These are phyloP conservation scores for Fusarium siculi DNA, from an alignment of 2,329 filamentous ascomycete species.

Conservation along the genomic window DNA sequence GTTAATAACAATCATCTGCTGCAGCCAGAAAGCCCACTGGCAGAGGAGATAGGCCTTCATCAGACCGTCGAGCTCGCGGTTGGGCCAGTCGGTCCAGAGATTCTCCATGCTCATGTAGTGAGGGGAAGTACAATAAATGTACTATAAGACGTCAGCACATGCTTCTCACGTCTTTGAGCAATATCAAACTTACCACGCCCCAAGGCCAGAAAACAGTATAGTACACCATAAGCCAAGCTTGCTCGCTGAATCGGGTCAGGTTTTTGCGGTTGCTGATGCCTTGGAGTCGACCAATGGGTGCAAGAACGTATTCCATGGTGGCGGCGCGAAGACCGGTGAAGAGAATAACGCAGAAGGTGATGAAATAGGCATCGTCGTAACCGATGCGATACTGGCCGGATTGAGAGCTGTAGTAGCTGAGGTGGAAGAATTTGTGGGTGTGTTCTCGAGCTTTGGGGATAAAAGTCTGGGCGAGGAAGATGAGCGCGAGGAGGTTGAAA, in stretches of 20 bases:
- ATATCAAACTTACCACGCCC: slow-evolving; percentile 74
- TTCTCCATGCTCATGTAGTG: slow-evolving; percentile 82
- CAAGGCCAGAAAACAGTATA: slow-evolving; percentile 83
- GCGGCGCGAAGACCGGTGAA: slow-evolving; percentile 88
- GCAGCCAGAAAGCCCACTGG: slow-evolving; percentile 92
- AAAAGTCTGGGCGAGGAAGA: slow-evolving; percentile 82
- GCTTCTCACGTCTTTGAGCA: background rate
- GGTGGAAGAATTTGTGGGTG: slow-evolving; percentile 87
- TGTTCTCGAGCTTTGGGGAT: slow-evolving; percentile 82
- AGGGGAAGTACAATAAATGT: slow-evolving; percentile 79
- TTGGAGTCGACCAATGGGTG: slow-evolving; percentile 76
- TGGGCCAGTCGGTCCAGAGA: slow-evolving; percentile 88
- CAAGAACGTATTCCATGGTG: slow-evolving; percentile 87
- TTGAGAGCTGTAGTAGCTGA: slow-evolving; percentile 81
- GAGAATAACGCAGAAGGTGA: slow-evolving; percentile 82
- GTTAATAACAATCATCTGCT: slow-evolving; percentile 93
- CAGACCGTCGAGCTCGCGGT: slow-evolving; percentile 76
- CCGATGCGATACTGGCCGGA: slow-evolving; percentile 80
- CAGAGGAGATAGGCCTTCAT: slow-evolving; percentile 91
- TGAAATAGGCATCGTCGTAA: slow-evolving; percentile 81
- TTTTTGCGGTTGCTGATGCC: slow-evolving; percentile 83
- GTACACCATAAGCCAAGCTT: slow-evolving; percentile 91
- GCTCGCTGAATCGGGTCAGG: slow-evolving; percentile 87
- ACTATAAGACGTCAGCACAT: slow-evolving; percentile 61
- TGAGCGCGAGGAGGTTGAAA: slow-evolving; percentile 84